Percentiles rank a stretch among this genome's conserved stretches.
phyloP scores from a whole-genome alignment of 2,329 filamentous ascomycete genomes.

The Beauveria brongniartii region DNA sequence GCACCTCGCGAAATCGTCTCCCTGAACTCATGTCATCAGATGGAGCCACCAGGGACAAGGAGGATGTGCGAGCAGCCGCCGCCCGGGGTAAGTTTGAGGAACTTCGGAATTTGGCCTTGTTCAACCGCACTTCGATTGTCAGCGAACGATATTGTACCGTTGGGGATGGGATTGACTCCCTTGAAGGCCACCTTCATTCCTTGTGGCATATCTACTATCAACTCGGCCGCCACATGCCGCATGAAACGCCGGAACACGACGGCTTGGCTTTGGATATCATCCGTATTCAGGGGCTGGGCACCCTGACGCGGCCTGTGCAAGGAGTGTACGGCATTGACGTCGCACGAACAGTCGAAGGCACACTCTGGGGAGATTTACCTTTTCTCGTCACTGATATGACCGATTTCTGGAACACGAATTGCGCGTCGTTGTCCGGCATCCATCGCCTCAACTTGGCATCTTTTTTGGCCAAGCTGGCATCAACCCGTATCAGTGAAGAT shows the following conservation, averaged over 20 bases:
- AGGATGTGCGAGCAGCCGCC: not conserved
- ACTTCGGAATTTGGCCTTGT: not conserved
- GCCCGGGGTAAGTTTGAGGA: not conserved
- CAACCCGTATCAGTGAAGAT: not conserved
- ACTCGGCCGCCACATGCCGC: not conserved
- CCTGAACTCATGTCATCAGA: not conserved
- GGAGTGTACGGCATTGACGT: constrained; percentile 2
- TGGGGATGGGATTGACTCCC: not conserved
- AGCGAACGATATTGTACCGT: not conserved
- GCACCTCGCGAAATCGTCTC: not conserved
- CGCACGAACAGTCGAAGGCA: constrained; percentile 3
- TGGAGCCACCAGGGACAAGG: not conserved
- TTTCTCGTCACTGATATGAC: constrained; percentile 9
- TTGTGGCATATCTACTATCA: not conserved
- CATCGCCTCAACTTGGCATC: constrained; percentile 7
- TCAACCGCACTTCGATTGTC: not conserved
- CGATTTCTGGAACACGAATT: constrained; percentile 6
- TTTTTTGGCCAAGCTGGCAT: constrained; percentile 9
- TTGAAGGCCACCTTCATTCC: not conserved
- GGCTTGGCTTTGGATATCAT: not conserved
- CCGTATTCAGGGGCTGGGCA: not conserved
- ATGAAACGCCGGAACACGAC: not conserved
- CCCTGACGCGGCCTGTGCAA: not conserved
- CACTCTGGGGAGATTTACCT: constrained; percentile 7
- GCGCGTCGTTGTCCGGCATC: not conserved